Percentiles rank a stretch among this genome's conserved stretches.
Evolutionary conservation across 495 filamentous ascomycete species (phyloP).

Genomic region (Elasticomyces elasticus): DNA sequence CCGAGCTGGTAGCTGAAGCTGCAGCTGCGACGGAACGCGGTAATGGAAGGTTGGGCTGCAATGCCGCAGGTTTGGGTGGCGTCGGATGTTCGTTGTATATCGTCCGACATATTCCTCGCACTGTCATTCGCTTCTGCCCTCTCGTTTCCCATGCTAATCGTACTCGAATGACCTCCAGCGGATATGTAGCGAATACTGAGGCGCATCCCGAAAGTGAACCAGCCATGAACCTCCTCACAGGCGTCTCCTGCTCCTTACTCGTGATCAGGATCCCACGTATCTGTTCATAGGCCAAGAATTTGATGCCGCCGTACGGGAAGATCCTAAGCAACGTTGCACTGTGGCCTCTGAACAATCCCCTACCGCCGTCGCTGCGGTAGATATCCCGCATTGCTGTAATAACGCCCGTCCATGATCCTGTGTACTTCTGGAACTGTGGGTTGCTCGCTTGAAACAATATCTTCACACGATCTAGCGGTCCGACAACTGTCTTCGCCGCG

Average conservation of each 20-base stretch:
- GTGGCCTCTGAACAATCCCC: conserved; percentile 83
- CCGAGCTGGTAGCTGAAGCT: conserved; percentile 33
- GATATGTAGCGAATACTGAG: conserved; percentile 91
- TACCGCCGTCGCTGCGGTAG: conserved; percentile 57
- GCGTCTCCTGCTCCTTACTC: conserved; percentile 62
- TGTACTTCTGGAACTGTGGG: conserved; percentile 86
- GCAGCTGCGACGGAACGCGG: conserved; percentile 30
- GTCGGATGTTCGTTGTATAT: conserved; percentile 70
- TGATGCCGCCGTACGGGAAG: conserved; percentile 94
- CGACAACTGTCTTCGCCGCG: conserved; percentile 85
- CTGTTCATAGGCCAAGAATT: conserved; percentile 96
- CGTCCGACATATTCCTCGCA: conserved; percentile 61
- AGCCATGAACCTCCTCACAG: conserved; percentile 62
- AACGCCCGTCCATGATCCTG: conserved; percentile 75
- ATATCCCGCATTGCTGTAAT: conserved; percentile 72
- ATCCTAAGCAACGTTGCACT: conserved; percentile 89
- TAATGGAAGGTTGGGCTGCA: conserved; percentile 4
- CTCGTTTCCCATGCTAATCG: conserved; percentile 90
- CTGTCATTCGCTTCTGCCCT: conserved; percentile 50
- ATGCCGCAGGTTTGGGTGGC: conserved; percentile 5
- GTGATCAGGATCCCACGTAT: conserved; percentile 68
- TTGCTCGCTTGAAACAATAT: conserved; percentile 96
- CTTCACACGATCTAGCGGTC: conserved; percentile 93
- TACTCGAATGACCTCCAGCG: conserved; percentile 83
- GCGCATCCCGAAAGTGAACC: conserved; percentile 78